These are phyloP conservation scores for Ascochyta lentis DNA, from an alignment of 2,329 filamentous ascomycete species.

Conservation along the genomic window DNA sequence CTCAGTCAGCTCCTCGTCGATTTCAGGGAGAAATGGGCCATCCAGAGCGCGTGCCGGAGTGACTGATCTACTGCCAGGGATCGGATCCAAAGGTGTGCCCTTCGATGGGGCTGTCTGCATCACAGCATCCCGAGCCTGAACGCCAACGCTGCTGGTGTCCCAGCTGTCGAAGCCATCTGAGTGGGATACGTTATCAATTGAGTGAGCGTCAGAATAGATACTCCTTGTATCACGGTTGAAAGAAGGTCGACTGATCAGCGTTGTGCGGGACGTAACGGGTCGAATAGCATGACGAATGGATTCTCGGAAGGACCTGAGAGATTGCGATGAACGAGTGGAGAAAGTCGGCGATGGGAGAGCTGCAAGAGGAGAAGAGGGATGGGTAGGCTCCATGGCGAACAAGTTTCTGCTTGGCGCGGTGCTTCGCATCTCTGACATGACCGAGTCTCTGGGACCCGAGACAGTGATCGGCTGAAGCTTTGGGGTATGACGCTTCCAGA, in stretches of 20 bases:
- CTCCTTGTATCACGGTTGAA: slow-evolving; percentile 42
- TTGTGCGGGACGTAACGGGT: slow-evolving; percentile 47
- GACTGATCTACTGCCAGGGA: slow-evolving; percentile 70
- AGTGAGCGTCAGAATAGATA: slow-evolving; percentile 43
- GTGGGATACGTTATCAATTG: slow-evolving; percentile 47
- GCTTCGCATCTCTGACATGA: slow-evolving; percentile 44
- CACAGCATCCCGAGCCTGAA: slow-evolving; percentile 62
- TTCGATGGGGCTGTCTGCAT: slow-evolving; percentile 46
- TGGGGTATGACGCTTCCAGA: slow-evolving; percentile 33
- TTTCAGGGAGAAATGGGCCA: slow-evolving; percentile 49
- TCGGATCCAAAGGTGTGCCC: slow-evolving; percentile 69
- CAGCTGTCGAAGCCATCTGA: slow-evolving; percentile 74
- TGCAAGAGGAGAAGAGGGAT: slow-evolving; percentile 37
- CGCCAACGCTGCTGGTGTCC: slow-evolving; percentile 74
- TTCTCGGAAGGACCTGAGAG: slow-evolving; percentile 45
- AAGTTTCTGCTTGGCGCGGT: slow-evolving; percentile 33
- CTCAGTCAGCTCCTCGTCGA: slow-evolving; percentile 28
- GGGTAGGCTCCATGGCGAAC: slow-evolving; percentile 31
- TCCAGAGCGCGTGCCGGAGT: slow-evolving; percentile 69
- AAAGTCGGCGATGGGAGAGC: slow-evolving; percentile 47
- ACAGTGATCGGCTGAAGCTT: slow-evolving; percentile 26
- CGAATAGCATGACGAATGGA: slow-evolving; percentile 49
- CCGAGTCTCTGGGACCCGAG: slow-evolving; percentile 43
- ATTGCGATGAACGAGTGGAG: slow-evolving; percentile 44
- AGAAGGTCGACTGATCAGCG: slow-evolving; percentile 42